These are phyloP conservation scores for Stentor roeselii DNA, from an alignment of 73 alveolate genomes.

Conservation along the genomic window DNA sequence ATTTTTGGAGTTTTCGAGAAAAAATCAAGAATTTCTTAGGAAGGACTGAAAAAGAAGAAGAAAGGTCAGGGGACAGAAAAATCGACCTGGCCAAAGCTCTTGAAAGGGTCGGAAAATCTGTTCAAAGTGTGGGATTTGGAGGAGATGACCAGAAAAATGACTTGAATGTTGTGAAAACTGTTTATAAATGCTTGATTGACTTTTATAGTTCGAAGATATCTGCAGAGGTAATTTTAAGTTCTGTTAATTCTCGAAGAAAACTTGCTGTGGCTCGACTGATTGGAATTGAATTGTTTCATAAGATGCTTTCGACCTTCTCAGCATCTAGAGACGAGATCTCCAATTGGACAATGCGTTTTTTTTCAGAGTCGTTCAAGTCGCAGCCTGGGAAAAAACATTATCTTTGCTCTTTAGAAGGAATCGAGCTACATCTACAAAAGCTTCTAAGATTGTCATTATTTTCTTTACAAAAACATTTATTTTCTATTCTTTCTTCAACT, in stretches of 20 bases:
- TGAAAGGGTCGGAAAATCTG: background rate
- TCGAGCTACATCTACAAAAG: background rate
- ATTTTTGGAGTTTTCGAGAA: background rate
- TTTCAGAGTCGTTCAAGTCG: background rate
- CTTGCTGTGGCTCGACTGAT: background rate
- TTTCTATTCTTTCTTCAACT: background rate
- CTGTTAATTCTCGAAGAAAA: background rate
- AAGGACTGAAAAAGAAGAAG: background rate
- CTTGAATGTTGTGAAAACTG: background rate
- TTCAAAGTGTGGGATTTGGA: background rate
- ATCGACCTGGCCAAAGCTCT: too few species aligned
- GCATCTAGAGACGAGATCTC: background rate
- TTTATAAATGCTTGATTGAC: background rate
- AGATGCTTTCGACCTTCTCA: background rate
- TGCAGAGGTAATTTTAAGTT: background rate
- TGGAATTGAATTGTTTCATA: background rate
- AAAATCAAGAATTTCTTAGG: background rate
- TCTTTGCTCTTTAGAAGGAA: background rate
- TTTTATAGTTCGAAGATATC: background rate
- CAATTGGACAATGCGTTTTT: background rate
- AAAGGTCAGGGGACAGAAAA: background rate
- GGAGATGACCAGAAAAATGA: constrained; percentile 15
- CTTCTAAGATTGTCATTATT: background rate
- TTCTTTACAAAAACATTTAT: background rate
- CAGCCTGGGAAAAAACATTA: background rate